Percentiles rank a stretch among this genome's conserved stretches.
Conservation (phyloP, 805 yeast genomes). For the Pichia phayaonensis region DNA sequence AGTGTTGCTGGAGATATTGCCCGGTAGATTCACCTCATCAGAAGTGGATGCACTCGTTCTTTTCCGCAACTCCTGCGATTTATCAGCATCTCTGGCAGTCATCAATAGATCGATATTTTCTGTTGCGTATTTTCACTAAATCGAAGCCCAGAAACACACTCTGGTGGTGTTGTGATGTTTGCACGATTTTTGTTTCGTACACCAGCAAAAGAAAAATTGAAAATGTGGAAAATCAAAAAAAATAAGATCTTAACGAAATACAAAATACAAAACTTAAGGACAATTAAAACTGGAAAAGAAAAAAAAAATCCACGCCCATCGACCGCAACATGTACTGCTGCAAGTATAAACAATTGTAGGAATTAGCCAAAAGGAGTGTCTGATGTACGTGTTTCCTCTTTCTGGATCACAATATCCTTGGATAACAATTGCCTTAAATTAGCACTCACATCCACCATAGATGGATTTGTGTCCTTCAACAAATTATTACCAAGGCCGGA, state of each 20-base stretch:
- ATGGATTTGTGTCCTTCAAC: neutral
- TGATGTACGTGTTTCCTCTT: constrained; percentile 25
- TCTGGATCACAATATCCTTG: constrained; percentile 54
- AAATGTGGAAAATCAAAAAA: neutral
- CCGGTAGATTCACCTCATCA: neutral
- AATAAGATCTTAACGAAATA: neutral
- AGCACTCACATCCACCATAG: constrained; percentile 31
- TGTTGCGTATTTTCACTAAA: neutral
- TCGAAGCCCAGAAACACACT: neutral
- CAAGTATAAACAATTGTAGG: too few species aligned
- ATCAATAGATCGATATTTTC: neutral
- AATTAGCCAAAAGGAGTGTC: constrained; percentile 25
- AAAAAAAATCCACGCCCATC: neutral
- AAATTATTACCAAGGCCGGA: constrained; percentile 17
- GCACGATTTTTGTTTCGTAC: neutral
- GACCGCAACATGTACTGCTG: neutral
- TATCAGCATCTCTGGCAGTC: neutral
- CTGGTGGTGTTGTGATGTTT: constrained; percentile 21
- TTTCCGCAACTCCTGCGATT: neutral
- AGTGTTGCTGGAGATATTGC: neutral
- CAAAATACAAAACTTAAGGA: neutral
- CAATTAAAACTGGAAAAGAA: neutral
- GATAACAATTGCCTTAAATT: constrained; percentile 56
- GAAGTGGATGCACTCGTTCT: neutral
- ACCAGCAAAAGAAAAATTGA: neutral